A percentile compares a stretch with the other conserved stretches of the same genome.
Conservation (phyloP, 2,329 filamentous ascomycete species). For the Beauveria sp. region DNA sequence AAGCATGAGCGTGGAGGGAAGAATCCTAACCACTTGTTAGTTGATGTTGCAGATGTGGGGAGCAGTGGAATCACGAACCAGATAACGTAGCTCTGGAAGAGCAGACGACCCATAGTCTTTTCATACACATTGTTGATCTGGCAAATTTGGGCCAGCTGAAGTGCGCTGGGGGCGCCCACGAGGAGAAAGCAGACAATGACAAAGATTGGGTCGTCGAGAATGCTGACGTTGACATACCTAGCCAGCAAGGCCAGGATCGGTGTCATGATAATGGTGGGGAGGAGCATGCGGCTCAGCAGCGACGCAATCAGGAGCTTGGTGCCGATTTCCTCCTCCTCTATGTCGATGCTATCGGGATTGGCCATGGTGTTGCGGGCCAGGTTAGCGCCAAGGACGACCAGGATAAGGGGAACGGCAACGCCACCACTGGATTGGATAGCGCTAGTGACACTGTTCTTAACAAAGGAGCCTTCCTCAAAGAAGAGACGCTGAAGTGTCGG, state of each 20-base stretch:
- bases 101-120: slow-evolving; percentile 81
- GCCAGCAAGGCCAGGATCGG: slow-evolving; percentile 79
- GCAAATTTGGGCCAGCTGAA: slow-evolving; percentile 96
- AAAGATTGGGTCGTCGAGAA: slow-evolving; percentile 95
- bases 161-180: slow-evolving; percentile 83
- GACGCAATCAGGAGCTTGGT: slow-evolving; percentile 79
- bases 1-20: slow-evolving; percentile 83
- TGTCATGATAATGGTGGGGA: slow-evolving; percentile 88
- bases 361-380: slow-evolving; percentile 85
- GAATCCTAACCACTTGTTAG: slow-evolving; percentile 55
- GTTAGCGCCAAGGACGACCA: slow-evolving; percentile 93
- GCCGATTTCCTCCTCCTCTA: slow-evolving; percentile 61
- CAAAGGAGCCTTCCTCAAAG: slow-evolving; percentile 80
- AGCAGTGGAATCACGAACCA: slow-evolving; percentile 52
- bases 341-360: slow-evolving; percentile 52
- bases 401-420: slow-evolving; percentile 88
- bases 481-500: slow-evolving; percentile 76
- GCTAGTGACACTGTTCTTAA: slow-evolving; percentile 86
- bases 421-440: slow-evolving; percentile 79
- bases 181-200: slow-evolving; percentile 96
- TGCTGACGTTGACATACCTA: slow-evolving; percentile 87
- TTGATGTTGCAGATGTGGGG: neutral
- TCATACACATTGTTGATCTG: slow-evolving; percentile 97
- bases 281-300: slow-evolving; percentile 80
- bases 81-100: slow-evolving; percentile 85